Base-by-base conservation (phyloP, 2,329 filamentous ascomycete genomes). In the Lojkania enalia region DNA sequence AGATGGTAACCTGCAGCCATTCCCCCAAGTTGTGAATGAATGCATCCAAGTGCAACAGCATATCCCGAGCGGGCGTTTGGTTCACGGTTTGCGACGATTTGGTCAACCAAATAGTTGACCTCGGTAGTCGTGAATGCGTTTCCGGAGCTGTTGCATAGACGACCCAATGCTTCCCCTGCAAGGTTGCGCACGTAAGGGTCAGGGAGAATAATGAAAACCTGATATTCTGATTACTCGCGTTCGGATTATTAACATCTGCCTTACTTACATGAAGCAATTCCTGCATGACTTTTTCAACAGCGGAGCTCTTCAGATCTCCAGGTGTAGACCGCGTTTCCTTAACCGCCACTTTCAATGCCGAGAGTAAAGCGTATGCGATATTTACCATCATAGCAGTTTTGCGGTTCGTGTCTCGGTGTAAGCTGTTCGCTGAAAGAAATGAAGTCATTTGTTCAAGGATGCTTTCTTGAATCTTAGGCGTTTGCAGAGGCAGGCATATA, bases 1-100 rank as follows among this genome's bases (percentile, higher is more conserved):
- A 99, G 78, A 66, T 99, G 94, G 59, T 94, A 90, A 3, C 91
- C 90, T 42, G 94, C 94, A 41, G 94, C 94, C 91, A 99, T 97
- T 44, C 94, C 92, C 45, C 94, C 95, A 23, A 99, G 88, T 67
- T 96, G 90, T 14, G 90, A 88, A 71, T 99, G 91, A 39, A 99
- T 97, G 44, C 87, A 88, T 6, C 94, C 94, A 20, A 99, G 75
- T 11, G 94, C 90, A 76, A 95, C 89, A 13, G 95, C 94, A 70
- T 92, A 99, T 9, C 94, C 94, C 33, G 95, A 91, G 66, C 94
- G 84, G 27, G 90, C 90, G 66, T 88, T 92, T 0, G 94, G 94
- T 66, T 99, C 94, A 42, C 92, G 82, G 68, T 99, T 96, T 33
- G 86, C 82, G 4, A 99, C 90, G 52, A 99, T 96, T 1, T 88